Percentiles rank a stretch among this genome's conserved stretches.
phyloP scores from a whole-genome alignment of 345 rosid species.

The Dovyalis caffra region DNA sequence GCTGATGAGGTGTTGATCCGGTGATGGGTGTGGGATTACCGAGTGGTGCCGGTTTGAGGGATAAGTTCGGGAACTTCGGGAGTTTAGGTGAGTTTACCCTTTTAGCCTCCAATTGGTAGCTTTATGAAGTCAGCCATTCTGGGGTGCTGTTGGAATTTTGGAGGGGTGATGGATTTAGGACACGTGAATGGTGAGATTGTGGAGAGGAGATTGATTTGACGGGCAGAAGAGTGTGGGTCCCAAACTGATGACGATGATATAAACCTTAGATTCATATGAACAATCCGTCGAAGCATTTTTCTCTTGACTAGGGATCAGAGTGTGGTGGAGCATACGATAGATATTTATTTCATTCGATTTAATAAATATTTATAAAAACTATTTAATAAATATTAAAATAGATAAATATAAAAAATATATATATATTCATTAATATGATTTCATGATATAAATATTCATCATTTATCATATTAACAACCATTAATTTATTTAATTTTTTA shows the following conservation, averaged over 20 bases:
- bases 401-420: no score
- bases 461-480: no score
- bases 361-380: no score
- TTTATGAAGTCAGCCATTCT: neutral
- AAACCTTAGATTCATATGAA: no score
- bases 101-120: neutral
- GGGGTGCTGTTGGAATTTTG: neutral
- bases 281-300: no score
- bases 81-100: neutral
- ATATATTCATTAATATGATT: no score
- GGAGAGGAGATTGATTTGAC: neutral
- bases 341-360: no score
- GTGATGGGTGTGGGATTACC: neutral
- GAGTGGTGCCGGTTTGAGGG: constrained; percentile 13
- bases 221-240: neutral
- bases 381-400: no score
- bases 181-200: neutral
- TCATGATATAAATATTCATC: no score
- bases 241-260: neutral
- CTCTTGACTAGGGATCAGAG: no score
- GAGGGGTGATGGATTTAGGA: neutral
- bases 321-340: no score
- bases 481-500: no score
- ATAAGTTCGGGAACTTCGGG: neutral
- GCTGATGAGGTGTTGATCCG: neutral